Base-by-base conservation (phyloP, 139 green algal genomes). In the Edaphochlamys debaryana region DNA sequence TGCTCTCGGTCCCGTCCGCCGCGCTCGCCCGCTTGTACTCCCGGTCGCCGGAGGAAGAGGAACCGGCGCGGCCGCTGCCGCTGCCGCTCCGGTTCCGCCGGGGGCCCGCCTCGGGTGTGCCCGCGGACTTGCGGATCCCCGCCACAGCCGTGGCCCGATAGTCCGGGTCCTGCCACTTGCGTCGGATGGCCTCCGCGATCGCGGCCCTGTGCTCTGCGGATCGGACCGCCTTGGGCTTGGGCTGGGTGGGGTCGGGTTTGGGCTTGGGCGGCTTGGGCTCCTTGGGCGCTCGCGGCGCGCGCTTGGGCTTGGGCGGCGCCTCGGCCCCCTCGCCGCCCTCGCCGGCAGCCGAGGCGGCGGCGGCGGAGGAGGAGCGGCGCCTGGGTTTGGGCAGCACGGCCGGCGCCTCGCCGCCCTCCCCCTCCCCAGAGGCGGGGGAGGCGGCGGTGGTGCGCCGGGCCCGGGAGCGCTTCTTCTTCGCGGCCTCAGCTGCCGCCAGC, bases 141-240 rank as follows among this genome's bases (percentile, higher is more conserved):
- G 73, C 36, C 40, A 83, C 50, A 1, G 83, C 69, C 27, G 67
- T 85, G 40, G n/a, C 72, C 7, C 74, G 77, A 60, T 92, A 92
- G 41, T 81, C 78, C 1, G 81, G 81, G 79, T 92, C 88, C 60
- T 88, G 81, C 88, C 88, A 90, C 45, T 90, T 89, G 2, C 36
- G 67, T 27, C 84, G 86, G 60, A 82, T 88, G 45, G 80, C 84
- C 30, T 82, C 84, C 32, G 85, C 70, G n/a, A 87, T 85, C 1
- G 52, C 67, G 3, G 60, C 54, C 0, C 71, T 45, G 54, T 85
- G 69, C 32, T 79, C 88, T 32, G 67, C 58, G 42, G 67, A 48
- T 42, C 79, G 73, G 3, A 30, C 20, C 54, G 27, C n/a, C 37
- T 67, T 9, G 11, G 45, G 45, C 45, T 54, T 54, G 52, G 25